Evolutionary conservation across 345 rosid species (phyloP), one percentile per base, ranked within the genome.

Genomic region (Brassica juncea): DNA sequence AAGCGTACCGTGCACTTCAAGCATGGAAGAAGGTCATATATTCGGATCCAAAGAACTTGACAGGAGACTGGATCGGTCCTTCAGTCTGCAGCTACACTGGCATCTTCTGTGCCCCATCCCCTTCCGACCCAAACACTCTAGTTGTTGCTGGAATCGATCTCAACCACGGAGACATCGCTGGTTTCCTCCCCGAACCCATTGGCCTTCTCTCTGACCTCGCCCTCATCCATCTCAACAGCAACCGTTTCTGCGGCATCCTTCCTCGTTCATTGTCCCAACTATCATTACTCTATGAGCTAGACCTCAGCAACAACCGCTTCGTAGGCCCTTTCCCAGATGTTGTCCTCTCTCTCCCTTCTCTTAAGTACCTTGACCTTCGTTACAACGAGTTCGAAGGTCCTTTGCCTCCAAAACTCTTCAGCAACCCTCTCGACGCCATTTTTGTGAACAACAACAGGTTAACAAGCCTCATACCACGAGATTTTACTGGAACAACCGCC

Each of bases 331-430:
- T 94, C 57, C 99, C 97, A 1, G 72, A 73, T 1, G 87, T 83
- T 0, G 91, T 92, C 35, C 97, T 94, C 64, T 80, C 90, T 7
- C 87, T 94, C 59, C 94, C 94, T 9, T 69, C 76, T 54, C 85
- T 94, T 1, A 76, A 66, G 7, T 92, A 10, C 77, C 94, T 92
- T 34, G 97, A 89, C 77, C 76, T 94, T 64, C 92, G 97, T 69
- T 94, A 72, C 84, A 92, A 92, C 4, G 99, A 94, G 81, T 92
- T 94, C 1, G 99, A 92, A 84, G 98, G 98, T 54, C 82, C 88
- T 1, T 72, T 92, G 32, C 97, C 97, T 25, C 83, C 91, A 2
- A 83, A 87, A 72, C 90, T 94, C 75, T 89, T 88, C 84, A 78
- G 78, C 78, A 88, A 82, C 64, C 79, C 73, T 15, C 88, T 91